Base-by-base conservation (phyloP, 164 flowering plant species). In the Brasenia schreberi region DNA sequence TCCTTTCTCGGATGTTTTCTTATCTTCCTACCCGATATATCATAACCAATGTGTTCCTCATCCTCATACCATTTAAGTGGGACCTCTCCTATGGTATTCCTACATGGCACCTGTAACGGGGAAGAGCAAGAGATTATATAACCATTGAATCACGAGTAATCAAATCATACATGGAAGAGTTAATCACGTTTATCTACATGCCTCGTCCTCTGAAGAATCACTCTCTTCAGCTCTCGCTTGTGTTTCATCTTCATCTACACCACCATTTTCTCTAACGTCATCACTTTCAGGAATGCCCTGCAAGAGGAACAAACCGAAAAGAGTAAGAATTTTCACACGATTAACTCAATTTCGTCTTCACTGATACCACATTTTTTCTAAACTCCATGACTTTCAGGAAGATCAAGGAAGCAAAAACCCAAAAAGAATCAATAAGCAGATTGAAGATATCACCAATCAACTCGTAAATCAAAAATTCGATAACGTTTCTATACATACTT, bases 31-130 rank as follows among this genome's bases (percentile, higher is more conserved):
- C 97, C 99, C 43, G 80, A 10, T 71, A 87, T 76, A 70, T 92
- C 92, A 81, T 94, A 92, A 16, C 97, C 99, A 79, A 95, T 83
- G 74, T 95, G 97, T 63, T 82, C 84, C 78, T 95, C 97, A 61
- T 92, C 99, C 68, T 79, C 73, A 73, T 95, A 95, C 89, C 90
- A 95, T 65, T 83, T 72, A 63, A 91, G 66, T 4, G 97, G 97
- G 69, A 89, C 96, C 79, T 88, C 84, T 18, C 99, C 99, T 72
- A 95, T 64, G 4, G 97, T 95, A 71, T 95, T 95, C 53, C 94
- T 79, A 66, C 89, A 82, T 67, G 82, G 80, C 72, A 88, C 94
- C 99, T 94, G 60, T 10, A 60, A 45, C 4, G 16, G 16, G 18
- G 10, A 61, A 18, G 6, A 61, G 19, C 63, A 61, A 61, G 19